Evolutionary conservation across 2,329 filamentous ascomycete species (phyloP).

Genomic region (Penicillium sp.): DNA sequence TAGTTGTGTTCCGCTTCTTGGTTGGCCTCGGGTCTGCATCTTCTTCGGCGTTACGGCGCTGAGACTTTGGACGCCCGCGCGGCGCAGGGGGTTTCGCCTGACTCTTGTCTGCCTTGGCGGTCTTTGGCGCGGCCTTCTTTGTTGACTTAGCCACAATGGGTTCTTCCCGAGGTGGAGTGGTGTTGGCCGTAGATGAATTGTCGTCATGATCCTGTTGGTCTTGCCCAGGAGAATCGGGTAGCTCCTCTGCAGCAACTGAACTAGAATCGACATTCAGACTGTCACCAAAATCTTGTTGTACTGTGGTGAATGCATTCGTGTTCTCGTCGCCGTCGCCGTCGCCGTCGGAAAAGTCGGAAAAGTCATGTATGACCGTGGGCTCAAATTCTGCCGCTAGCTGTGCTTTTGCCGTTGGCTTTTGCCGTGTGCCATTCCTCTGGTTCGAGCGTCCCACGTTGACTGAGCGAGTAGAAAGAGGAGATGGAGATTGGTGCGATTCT

Average conservation of each 20-base stretch:
- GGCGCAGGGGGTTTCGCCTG: constrained; percentile 26
- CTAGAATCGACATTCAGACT: constrained; percentile 20
- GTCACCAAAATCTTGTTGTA: constrained; percentile 25
- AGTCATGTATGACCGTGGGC: constrained; percentile 23
- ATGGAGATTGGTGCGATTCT: constrained; percentile 28
- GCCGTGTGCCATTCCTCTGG: constrained; percentile 21
- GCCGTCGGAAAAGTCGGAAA: constrained; percentile 37
- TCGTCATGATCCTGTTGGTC: constrained; percentile 18
- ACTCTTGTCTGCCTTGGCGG: constrained; percentile 15
- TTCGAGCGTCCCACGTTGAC: constrained; percentile 31
- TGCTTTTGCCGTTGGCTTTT: constrained; percentile 19
- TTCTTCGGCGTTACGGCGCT: constrained; percentile 18
- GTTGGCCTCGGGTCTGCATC: constrained; percentile 24
- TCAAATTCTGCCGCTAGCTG: constrained; percentile 23
- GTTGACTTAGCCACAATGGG: constrained; percentile 17
- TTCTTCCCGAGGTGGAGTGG: constrained; percentile 10
- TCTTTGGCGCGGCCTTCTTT: constrained; percentile 16
- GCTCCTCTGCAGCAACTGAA: constrained; percentile 14
- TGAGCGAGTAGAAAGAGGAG: constrained; percentile 35
- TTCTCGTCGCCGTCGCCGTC: constrained; percentile 36
- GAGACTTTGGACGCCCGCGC: constrained; percentile 31
- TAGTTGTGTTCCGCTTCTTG: constrained; percentile 31
- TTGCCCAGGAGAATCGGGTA: constrained; percentile 6
- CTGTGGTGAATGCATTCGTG: constrained; percentile 26
- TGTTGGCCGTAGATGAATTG: constrained; percentile 14